Base-by-base conservation (phyloP, 2,329 filamentous ascomycete species). In the Fusarium sp. region DNA sequence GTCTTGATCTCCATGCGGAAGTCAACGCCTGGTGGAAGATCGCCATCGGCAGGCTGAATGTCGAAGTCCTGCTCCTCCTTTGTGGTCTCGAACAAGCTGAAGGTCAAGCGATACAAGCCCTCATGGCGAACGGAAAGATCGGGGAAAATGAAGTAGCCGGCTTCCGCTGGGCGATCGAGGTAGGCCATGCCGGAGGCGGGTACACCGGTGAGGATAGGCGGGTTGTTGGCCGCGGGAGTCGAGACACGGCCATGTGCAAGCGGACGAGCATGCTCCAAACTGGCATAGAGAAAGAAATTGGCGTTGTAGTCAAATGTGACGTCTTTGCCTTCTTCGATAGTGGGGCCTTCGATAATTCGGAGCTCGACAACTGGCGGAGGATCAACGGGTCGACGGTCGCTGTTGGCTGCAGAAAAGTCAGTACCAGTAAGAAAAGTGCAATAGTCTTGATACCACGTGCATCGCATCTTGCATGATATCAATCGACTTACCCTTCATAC, bases 281-380 rank as follows among this genome's bases (percentile, higher is more conserved):
- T 98, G 54, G 94, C 93, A 76, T 94, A 98, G 43, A 98, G 90
- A 82, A 99, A 98, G 87, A 98, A 98, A 82, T 97, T 97, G 78
- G 94, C 94, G 78, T 97, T 95, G 84, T 98, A 97, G 63, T 90
- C 88, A 76, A 97, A 97, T 3, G 96, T 98, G 76, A 94, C 88
- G 66, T 94, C 92, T 77, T 86, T 86, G 58, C 87, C 87, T 54
- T 84, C 82, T 51, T 88, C 85, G 25, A 90, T 84, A 27, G 90
- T 83, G 34, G 85, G 81, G 38, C 91, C 92, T 77, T 97, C 92
- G 74, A 90, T 94, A 70, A 98, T 92, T 71, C 91, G 91, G 67
- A 99, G 85, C 81, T 97, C 93, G 41, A 98, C 94, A 58, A 99
- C 96, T 1, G 96, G 96, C 4, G 96, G 96, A 66, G 93, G 94